phyloP scores from a whole-genome alignment of 2,329 filamentous ascomycete genomes.

The Pyricularia sp. region DNA sequence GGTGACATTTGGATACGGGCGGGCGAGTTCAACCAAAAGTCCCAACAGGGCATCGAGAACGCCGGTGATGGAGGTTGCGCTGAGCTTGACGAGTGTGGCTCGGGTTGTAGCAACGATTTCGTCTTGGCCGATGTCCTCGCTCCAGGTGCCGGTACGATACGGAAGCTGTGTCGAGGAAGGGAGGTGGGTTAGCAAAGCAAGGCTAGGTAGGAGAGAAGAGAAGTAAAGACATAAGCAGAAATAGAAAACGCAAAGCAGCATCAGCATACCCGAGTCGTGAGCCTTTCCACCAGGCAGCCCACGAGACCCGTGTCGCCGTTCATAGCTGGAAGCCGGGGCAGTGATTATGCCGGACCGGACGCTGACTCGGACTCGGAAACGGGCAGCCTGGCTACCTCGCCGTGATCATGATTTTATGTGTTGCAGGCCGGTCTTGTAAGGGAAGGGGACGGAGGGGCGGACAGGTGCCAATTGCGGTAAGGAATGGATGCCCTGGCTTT shows the following conservation, averaged over 20 bases:
- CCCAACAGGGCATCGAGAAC: conserved; percentile 45
- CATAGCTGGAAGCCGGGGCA: conserved; percentile 22
- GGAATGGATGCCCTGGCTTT: not conserved
- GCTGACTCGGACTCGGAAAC: conserved; percentile 11
- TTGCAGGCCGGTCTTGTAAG: not conserved
- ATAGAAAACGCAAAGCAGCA: conserved; percentile 5
- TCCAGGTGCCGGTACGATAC: conserved; percentile 45
- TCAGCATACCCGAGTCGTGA: conserved; percentile 43
- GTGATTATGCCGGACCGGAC: not conserved
- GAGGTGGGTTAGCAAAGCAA: not conserved
- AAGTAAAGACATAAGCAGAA: not conserved
- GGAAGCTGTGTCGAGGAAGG: conserved; percentile 33
- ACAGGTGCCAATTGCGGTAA: not conserved
- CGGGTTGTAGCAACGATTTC: conserved; percentile 48
- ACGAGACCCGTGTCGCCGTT: conserved; percentile 47
- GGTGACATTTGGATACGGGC: conserved; percentile 36
- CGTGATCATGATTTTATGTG: conserved; percentile 3
- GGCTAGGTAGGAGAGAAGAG: not conserved
- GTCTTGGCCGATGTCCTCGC: conserved; percentile 44
- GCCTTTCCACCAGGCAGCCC: conserved; percentile 47
- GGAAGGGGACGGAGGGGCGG: not conserved
- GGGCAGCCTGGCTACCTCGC: conserved; percentile 9
- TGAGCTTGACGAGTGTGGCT: conserved; percentile 47
- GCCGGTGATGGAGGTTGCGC: conserved; percentile 35
- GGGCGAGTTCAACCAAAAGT: conserved; percentile 44